A percentile compares a stretch with the other conserved stretches of the same genome.
These are phyloP conservation scores for Rhynchospora breviuscula DNA, from an alignment of 176 grass and related monocot species.

Conservation along the genomic window DNA sequence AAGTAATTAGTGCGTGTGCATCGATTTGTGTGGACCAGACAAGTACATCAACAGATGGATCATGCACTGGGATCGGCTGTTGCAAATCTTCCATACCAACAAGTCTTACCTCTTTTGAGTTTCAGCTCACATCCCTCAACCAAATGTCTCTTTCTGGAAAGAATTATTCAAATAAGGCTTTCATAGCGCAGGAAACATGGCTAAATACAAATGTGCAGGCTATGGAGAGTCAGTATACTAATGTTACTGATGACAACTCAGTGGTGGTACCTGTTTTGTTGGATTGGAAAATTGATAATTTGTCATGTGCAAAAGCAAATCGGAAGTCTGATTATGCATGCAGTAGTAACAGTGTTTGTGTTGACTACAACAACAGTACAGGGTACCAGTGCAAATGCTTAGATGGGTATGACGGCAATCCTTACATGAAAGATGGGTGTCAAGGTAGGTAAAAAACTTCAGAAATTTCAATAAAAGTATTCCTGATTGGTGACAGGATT, in stretches of 20 bases:
- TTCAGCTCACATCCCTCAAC: background rate
- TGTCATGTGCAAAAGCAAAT: slow-evolving; percentile 8
- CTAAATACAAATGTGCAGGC: background rate
- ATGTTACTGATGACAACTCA: background rate
- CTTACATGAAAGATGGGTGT: slow-evolving; percentile 38
- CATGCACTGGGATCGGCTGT: slow-evolving; percentile 24
- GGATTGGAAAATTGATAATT: slow-evolving; percentile 31
- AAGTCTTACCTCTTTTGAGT: background rate
- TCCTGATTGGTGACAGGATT: background rate
- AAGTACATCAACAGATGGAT: background rate
- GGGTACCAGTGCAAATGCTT: slow-evolving; percentile 39
- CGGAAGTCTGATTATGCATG: slow-evolving; percentile 12
- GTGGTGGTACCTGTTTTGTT: slow-evolving; percentile 8
- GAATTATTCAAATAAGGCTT: background rate
- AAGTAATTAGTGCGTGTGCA: slow-evolving; percentile 6
- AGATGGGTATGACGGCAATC: slow-evolving; percentile 45
- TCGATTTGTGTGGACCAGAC: background rate
- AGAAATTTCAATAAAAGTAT: background rate
- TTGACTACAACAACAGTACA: background rate
- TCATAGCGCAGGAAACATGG: slow-evolving; percentile 20
- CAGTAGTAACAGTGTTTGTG: slow-evolving; percentile 34
- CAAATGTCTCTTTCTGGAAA: background rate
- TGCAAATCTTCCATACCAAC: slow-evolving; percentile 14
- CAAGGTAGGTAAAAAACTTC: slow-evolving; percentile 30
- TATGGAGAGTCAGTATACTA: background rate